Evolutionary conservation across 345 rosid species (phyloP), one percentile per base, ranked within the genome.

Genomic region (Raphanus sativus): DNA sequence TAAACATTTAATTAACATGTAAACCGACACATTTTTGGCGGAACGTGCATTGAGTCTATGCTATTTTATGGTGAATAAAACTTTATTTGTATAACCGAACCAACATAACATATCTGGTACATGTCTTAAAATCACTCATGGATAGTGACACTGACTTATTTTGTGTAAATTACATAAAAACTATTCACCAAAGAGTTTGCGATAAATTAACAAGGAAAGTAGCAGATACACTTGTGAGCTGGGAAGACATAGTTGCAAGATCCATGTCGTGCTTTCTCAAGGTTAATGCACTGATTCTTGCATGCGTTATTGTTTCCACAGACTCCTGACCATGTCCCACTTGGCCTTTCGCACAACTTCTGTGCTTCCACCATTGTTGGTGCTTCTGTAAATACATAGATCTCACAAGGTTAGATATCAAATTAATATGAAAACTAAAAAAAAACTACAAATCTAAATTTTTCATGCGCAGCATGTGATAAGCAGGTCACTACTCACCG

Each of bases 261-360:
- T 15, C 76, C 76, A 72, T 72, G 76, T 45, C n/a, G 29, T 45
- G 75, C 75, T 29, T 2, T 7, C 21, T 72, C 76, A 45, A 92
- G 84, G 50, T 28, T 77, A 64, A 88, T 77, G 61, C 76, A 72
- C 61, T 72, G 69, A 30, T 30, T 48, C 61, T 29, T 72, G 30
- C 76, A 72, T 0, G 68, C 48, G 1, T 17, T 17, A 12, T 8
- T 72, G 61, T 48, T 72, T 62, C 76, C 76, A 72, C 76, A 72
- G 4, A 72, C 75, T 42, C 75, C 75, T 25, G 75, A 72, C 75
- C 75, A 72, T 29, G 75, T 72, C 12, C 54, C 54, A 45, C 54
- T 45, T 45, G 54, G 61, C 3, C 76, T 72, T 61, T 72, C 24
- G 4, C 76, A 72, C 48, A 64, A 52, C 36, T 52, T 74, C 55